Percentiles rank a stretch among this genome's conserved stretches.
Conservation (phyloP, 768 basidiomycete species). For the Rossbeevera mucosa region DNA sequence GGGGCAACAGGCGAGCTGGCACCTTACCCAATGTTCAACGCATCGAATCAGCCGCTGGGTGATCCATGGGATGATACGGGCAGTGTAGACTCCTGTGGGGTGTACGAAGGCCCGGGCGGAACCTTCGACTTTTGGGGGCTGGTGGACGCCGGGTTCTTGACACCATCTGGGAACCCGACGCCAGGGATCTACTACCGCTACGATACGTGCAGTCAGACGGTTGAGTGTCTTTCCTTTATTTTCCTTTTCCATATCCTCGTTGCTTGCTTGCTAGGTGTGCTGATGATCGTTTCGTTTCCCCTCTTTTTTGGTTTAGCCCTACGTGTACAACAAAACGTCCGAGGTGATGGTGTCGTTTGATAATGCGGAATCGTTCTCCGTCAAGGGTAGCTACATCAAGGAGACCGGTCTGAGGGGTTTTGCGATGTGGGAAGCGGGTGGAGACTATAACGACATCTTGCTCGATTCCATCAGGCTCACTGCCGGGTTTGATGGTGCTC, state of each 20-base stretch:
- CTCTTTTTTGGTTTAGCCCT: slow-evolving; percentile 44
- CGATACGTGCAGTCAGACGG: slow-evolving; percentile 67
- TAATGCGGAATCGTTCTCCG: slow-evolving; percentile 48
- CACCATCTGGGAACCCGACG: slow-evolving; percentile 23
- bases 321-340: slow-evolving; percentile 52
- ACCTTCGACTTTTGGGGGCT: slow-evolving; percentile 62
- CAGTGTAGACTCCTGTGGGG: slow-evolving; percentile 54
- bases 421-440: slow-evolving; percentile 66
- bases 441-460: slow-evolving; percentile 56
- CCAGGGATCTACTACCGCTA: slow-evolving; percentile 47
- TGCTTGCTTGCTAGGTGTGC: background rate
- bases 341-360: slow-evolving; percentile 62
- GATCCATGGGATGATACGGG: slow-evolving; percentile 52
- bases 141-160: slow-evolving; percentile 51
- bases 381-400: slow-evolving; percentile 58
- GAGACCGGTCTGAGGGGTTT: slow-evolving; percentile 52
- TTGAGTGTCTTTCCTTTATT: slow-evolving; percentile 29
- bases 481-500: background rate
- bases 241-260: background rate
- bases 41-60: slow-evolving; percentile 40
- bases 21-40: slow-evolving; percentile 48
- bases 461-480: slow-evolving; percentile 46
- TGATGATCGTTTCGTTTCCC: background rate
- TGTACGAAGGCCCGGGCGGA: slow-evolving; percentile 42
- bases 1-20: slow-evolving; percentile 35